Percentiles rank a stretch among this genome's conserved stretches.
Conservation (phyloP, 2,329 filamentous ascomycete species). For the Sporothrix curviconia region DNA sequence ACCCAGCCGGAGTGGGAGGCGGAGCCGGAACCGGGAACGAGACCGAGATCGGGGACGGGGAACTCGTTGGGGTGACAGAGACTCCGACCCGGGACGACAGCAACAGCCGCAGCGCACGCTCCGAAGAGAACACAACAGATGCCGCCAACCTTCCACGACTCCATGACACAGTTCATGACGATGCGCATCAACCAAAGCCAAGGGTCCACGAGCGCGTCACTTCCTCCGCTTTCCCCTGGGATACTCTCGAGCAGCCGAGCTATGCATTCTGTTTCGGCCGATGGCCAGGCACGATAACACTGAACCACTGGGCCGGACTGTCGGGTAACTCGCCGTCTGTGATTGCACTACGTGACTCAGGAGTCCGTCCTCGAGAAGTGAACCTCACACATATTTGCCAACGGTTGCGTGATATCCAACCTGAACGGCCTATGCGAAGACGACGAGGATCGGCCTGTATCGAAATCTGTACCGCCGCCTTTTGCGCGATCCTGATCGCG, state of each 20-base stretch:
- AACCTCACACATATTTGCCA: slow-evolving; percentile 51
- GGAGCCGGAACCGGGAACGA: slow-evolving; percentile 8
- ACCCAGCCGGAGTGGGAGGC: slow-evolving; percentile 1
- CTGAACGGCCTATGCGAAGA: slow-evolving; percentile 46
- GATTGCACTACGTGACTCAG: slow-evolving; percentile 52
- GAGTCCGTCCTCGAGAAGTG: slow-evolving; percentile 53
- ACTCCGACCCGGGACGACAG: slow-evolving; percentile 23
- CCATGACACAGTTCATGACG: slow-evolving; percentile 54
- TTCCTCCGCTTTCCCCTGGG: slow-evolving; percentile 52
- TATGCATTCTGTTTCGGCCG: slow-evolving; percentile 61
- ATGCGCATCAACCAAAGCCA: slow-evolving; percentile 35
- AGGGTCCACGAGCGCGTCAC: slow-evolving; percentile 25
- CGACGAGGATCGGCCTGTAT: slow-evolving; percentile 53
- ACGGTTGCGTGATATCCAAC: slow-evolving; percentile 53
- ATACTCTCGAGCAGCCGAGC: slow-evolving; percentile 68
- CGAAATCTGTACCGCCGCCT: slow-evolving; percentile 61
- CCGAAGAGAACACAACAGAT: slow-evolving; percentile 36
- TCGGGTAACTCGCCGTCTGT: slow-evolving; percentile 50
- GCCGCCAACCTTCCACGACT: slow-evolving; percentile 44
- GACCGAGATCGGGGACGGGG: slow-evolving; percentile 2
- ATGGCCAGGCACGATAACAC: slow-evolving; percentile 62
- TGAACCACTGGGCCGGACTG: slow-evolving; percentile 61
- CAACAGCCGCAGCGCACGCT: slow-evolving; percentile 26
- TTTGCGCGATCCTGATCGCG: slow-evolving; percentile 60
- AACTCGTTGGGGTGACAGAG: slow-evolving; percentile 18